Conservation (phyloP, 768 basidiomycete genomes). For the Leccinum arenicola region DNA sequence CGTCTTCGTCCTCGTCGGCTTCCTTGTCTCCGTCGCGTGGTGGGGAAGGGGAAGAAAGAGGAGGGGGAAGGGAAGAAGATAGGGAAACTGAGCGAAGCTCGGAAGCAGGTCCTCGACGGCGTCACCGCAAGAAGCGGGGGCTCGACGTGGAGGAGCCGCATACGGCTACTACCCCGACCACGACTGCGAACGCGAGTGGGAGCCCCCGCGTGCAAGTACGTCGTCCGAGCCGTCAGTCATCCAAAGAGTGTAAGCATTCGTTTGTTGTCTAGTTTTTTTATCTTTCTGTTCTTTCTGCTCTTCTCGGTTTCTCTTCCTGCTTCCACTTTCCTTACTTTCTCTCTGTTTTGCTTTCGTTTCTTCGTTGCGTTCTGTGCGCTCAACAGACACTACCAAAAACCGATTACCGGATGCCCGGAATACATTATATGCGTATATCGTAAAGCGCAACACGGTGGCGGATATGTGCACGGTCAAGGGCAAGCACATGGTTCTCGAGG, state of each 20-base stretch:
- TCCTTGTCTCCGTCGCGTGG: constrained; percentile 10
- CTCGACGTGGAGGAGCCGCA: constrained; percentile 10
- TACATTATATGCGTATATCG: background rate
- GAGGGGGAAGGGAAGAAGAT: background rate
- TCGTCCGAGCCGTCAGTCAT: background rate
- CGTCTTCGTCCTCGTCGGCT: constrained; percentile 2
- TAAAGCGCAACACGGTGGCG: constrained; percentile 5
- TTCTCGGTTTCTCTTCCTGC: background rate
- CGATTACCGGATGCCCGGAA: background rate
- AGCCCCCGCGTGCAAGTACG: background rate
- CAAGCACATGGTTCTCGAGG: background rate
- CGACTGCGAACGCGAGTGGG: background rate
- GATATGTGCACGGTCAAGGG: background rate
- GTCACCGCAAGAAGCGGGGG: constrained; percentile 18
- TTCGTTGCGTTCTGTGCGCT: background rate
- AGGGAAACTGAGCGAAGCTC: constrained; percentile 1
- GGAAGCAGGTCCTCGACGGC: constrained; percentile 4
- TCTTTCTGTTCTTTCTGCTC: background rate
- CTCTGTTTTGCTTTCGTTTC: background rate
- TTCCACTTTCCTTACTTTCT: background rate
- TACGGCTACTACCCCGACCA: background rate
- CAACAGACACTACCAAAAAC: background rate
- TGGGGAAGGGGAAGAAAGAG: constrained; percentile 12
- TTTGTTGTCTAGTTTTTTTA: background rate
- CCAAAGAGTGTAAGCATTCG: constrained; percentile 16